These are phyloP conservation scores for Gastrolobium villosum DNA, from an alignment of 306 rosid genomes.

Conservation along the genomic window DNA sequence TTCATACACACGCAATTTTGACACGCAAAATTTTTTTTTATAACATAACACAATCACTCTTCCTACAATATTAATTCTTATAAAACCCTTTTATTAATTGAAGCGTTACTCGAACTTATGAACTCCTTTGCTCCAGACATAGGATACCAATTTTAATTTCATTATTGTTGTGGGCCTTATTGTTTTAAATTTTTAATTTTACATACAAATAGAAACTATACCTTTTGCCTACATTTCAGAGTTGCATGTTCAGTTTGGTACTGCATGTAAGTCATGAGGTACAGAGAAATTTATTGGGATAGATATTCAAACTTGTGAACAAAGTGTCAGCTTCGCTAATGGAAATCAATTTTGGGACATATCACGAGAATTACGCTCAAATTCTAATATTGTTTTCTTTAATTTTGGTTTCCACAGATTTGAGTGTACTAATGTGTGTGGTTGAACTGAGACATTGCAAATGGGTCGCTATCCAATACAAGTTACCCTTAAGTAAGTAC, in stretches of 20 bases:
- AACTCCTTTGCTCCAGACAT: background rate
- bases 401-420: conserved; percentile 15
- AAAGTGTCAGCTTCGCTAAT: conserved; percentile 11
- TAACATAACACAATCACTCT: too few species aligned
- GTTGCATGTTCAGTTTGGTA: background rate
- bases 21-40: too few species aligned
- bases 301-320: conserved; percentile 43
- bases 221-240: conserved; percentile 2
- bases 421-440: conserved; percentile 12
- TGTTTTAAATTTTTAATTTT: background rate
- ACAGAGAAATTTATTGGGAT: background rate
- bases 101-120: background rate
- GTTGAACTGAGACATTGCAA: background rate
- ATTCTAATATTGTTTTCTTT: background rate
- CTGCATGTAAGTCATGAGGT: background rate
- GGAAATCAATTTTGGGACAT: background rate
- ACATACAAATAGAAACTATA: background rate
- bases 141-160: background rate
- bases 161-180: background rate
- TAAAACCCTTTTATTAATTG: too few species aligned
- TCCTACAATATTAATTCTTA: too few species aligned
- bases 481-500: background rate
- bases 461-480: conserved; percentile 21
- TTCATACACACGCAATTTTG: too few species aligned
- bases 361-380: conserved; percentile 28